A percentile compares a stretch with the other conserved stretches of the same genome.
Conservation (phyloP, 2,329 filamentous ascomycete species). For the Chrysoporthe deuterocubensis region DNA sequence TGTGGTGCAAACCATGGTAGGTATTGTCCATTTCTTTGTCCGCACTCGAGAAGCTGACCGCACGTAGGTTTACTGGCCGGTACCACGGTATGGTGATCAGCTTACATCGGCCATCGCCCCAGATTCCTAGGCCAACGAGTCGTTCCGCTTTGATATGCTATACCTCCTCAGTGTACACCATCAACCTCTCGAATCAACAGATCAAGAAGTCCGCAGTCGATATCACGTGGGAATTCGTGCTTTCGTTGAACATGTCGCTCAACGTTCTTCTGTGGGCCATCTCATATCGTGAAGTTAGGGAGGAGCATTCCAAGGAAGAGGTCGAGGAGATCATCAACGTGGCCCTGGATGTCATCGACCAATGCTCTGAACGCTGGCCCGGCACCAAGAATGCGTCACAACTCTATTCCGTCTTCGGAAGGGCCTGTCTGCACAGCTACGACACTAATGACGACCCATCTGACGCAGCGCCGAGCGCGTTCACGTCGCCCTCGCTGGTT, state of each 20-base stretch:
- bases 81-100: slow-evolving; percentile 90
- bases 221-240: slow-evolving; percentile 90
- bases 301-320: slow-evolving; percentile 71
- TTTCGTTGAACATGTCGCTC: slow-evolving; percentile 87
- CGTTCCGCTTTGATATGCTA: slow-evolving; percentile 82
- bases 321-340: slow-evolving; percentile 75
- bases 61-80: slow-evolving; percentile 64
- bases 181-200: slow-evolving; percentile 79
- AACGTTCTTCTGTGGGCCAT: slow-evolving; percentile 92
- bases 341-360: slow-evolving; percentile 77
- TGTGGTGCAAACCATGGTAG: slow-evolving; percentile 80
- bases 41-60: slow-evolving; percentile 27
- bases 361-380: slow-evolving; percentile 88
- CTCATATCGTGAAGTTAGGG: slow-evolving; percentile 83
- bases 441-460: slow-evolving; percentile 58
- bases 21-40: slow-evolving; percentile 35
- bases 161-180: slow-evolving; percentile 80
- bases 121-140: slow-evolving; percentile 82
- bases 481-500: slow-evolving; percentile 53
- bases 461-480: slow-evolving; percentile 41
- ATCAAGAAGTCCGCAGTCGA: slow-evolving; percentile 77
- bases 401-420: slow-evolving; percentile 84
- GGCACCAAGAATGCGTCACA: slow-evolving; percentile 83
- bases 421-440: slow-evolving; percentile 87
- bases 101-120: slow-evolving; percentile 87